Percentiles rank a stretch among this genome's conserved stretches.
Conservation (phyloP, 2,329 filamentous ascomycete species). For the Nothophoma quercina region DNA sequence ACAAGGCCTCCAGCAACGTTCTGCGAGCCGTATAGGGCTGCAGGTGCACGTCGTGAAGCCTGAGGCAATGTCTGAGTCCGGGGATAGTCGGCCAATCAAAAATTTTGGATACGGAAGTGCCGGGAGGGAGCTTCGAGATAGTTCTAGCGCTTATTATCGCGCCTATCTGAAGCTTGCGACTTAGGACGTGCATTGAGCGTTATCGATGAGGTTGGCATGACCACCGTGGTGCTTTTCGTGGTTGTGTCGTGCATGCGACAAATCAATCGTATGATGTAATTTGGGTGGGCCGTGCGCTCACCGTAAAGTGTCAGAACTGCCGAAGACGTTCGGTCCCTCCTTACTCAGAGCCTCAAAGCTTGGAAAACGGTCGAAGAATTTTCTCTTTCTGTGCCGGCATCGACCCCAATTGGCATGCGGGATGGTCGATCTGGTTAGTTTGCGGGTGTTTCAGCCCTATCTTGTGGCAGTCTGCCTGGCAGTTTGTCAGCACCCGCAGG, state of each 20-base stretch:
- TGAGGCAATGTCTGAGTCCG: slow-evolving; percentile 1
- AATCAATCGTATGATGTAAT: slow-evolving; percentile 7
- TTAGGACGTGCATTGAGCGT: not conserved
- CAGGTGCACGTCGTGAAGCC: slow-evolving; percentile 3
- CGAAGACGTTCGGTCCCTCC: slow-evolving; percentile 3
- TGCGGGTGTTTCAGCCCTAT: slow-evolving; percentile 2
- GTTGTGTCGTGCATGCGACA: not conserved
- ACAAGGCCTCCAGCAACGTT: not conserved
- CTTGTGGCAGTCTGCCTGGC: not conserved
- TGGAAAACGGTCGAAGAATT: slow-evolving; percentile 5
- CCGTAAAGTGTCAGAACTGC: not conserved
- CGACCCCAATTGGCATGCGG: not conserved
- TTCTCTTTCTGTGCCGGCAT: not conserved
- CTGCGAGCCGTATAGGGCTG: not conserved
- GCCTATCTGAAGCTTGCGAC: not conserved
- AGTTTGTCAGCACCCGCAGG: slow-evolving; percentile 5
- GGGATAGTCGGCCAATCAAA: slow-evolving; percentile 17
- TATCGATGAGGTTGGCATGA: slow-evolving; percentile 3
- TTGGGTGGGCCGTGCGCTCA: not conserved
- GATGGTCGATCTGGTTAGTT: not conserved
- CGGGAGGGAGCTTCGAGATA: slow-evolving; percentile 1
- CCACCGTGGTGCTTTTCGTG: not conserved
- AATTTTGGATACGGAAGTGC: not conserved
- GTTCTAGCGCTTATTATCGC: slow-evolving; percentile 3
- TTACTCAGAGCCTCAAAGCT: not conserved